phyloP scores from a whole-genome alignment of 306 rosid species.

The Citrullus colocynthis region DNA sequence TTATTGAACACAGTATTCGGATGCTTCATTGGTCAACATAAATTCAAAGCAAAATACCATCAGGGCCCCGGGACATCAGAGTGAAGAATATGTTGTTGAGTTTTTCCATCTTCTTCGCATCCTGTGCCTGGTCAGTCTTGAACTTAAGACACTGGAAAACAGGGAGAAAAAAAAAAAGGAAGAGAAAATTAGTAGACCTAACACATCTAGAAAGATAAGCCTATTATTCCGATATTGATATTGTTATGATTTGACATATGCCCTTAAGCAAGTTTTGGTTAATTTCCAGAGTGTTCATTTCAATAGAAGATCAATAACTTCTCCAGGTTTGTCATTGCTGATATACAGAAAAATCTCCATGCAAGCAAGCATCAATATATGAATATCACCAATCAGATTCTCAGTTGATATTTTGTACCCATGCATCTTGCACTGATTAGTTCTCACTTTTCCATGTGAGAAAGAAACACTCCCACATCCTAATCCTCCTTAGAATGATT shows the following conservation, averaged over 20 bases:
- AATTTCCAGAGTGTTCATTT: neutral
- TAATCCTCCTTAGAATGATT: neutral
- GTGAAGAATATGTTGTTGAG: slow-evolving; percentile 81
- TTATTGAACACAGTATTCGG: neutral
- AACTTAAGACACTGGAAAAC: slow-evolving; percentile 61
- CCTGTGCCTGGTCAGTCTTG: slow-evolving; percentile 94
- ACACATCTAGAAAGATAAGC: neutral
- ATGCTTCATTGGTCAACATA: neutral
- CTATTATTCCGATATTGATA: neutral
- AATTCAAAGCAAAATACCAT: slow-evolving; percentile 29
- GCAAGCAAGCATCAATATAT: neutral
- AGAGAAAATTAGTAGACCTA: neutral
- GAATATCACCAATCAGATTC: neutral
- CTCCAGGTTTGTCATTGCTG: neutral
- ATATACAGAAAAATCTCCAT: neutral
- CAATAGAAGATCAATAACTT: neutral
- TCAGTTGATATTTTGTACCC: neutral
- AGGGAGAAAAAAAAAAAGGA: neutral
- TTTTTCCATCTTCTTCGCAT: slow-evolving; percentile 79
- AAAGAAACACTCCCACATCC: neutral
- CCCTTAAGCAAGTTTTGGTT: neutral
- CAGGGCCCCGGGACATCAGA: slow-evolving; percentile 92
- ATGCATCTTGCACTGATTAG: neutral
- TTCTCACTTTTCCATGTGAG: neutral
- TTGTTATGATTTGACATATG: neutral